Evolutionary conservation across 192 early-diverging fungal genomes (phyloP), one percentile per base, ranked within the genome.

Genomic region (Funneliformis mosseae): DNA sequence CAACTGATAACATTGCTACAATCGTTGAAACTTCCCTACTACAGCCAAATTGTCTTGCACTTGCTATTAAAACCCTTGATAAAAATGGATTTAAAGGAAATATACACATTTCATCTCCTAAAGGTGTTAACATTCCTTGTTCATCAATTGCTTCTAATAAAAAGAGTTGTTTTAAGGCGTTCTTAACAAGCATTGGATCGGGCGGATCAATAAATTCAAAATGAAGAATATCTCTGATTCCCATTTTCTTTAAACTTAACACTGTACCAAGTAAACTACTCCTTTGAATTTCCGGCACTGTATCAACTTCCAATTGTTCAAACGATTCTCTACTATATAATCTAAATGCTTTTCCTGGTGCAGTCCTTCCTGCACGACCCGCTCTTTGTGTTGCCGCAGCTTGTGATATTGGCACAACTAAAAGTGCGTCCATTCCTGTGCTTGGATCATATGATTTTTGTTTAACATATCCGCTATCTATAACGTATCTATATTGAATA

Each of bases 201-300:
- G 97, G 97, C 6, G 95, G 94, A 82, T 98, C 97, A 90, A 99
- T 93, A 85, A 99, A 99, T 74, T 95, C 95, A 86, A 98, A 99
- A 5, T 94, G 88, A 27, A 96, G 84, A 48, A 98, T 88, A 83
- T 98, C 97, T 75, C 94, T 85, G 63, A 98, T 95, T 21, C 95
- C 94, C 78, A 97, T 90, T 25, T 92, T 93, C 82, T 99, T 99
- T 27, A 99, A 90, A 45, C 92, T 88, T 10, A 99, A 85, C 11
- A 98, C 94, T 27, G 95, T 96, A 42, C 94, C 93, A 25, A 96
- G 86, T 62, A 99, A 84, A 81, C 96, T 97, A 70, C 94, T 95
- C n/a, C 97, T 88, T 88, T 97, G 96, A 71, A 99, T 98, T 85
- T 98, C 98, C 3, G 98, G 98, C 43, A 98, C 92, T 39, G 93